Evolutionary conservation across 129 eudicot genomes (phyloP).

Genomic region (Lactuca sativa): DNA sequence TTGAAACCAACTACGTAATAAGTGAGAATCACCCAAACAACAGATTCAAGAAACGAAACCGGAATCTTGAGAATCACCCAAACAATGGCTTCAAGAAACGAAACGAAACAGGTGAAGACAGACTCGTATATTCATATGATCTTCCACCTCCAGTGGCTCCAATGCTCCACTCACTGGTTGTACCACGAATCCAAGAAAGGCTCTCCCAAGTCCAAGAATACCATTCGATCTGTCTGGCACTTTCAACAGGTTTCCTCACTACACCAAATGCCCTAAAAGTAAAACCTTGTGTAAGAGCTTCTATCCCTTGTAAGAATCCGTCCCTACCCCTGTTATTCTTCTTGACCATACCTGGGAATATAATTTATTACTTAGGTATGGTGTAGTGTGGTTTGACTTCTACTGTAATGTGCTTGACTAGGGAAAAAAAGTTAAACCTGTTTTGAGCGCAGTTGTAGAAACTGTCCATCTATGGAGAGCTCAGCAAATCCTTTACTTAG

Average conservation of each 20-base stretch:
- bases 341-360: slow-evolving; percentile 82
- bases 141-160: slow-evolving; percentile 24
- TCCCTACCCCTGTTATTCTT: slow-evolving; percentile 92
- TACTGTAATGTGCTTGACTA: too few species aligned
- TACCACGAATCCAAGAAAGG: slow-evolving; percentile 79
- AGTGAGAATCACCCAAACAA: too few species aligned
- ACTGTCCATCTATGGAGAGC: slow-evolving; percentile 97
- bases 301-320: slow-evolving; percentile 92
- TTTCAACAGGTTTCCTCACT: slow-evolving; percentile 83
- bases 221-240: slow-evolving; percentile 95
- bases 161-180: slow-evolving; percentile 98
- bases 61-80: too few species aligned
- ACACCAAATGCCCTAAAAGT: slow-evolving; percentile 96
- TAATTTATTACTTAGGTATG: not conserved
- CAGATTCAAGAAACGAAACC: too few species aligned
- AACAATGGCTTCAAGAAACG: too few species aligned
- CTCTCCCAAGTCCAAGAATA: slow-evolving; percentile 88
- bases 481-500: slow-evolving; percentile 96
- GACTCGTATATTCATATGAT: too few species aligned
- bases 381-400: too few species aligned
- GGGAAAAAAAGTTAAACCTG: slow-evolving; percentile 47
- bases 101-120: too few species aligned
- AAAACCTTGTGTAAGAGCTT: slow-evolving; percentile 98
- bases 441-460: slow-evolving; percentile 89
- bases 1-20: too few species aligned